Evolutionary conservation across 2,329 filamentous ascomycete species (phyloP).

Genomic region (Aspergillus sp.): DNA sequence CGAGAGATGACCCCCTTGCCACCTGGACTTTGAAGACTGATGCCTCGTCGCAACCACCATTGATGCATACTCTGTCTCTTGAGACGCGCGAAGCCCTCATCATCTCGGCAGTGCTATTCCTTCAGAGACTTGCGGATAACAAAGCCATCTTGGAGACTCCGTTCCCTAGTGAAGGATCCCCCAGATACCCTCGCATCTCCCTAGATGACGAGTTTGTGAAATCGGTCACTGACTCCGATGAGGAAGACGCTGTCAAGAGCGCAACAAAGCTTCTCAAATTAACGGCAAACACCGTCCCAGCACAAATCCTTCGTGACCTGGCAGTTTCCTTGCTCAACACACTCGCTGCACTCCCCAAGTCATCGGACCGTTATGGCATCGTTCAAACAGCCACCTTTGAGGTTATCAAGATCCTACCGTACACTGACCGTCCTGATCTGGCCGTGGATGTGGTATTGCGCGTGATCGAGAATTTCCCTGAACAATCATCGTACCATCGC

Average conservation of each 20-base stretch:
- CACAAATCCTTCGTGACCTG: constrained; percentile 6
- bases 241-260: constrained; percentile 1
- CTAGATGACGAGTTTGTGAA: constrained; percentile 7
- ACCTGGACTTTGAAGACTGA: no score
- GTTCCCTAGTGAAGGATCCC: no score
- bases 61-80: no score
- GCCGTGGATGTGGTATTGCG: constrained; percentile 8
- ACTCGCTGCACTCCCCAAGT: not conserved
- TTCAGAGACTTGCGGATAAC: no score
- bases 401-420: constrained; percentile 8
- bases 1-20: no score
- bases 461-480: constrained; percentile 7
- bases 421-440: constrained; percentile 9
- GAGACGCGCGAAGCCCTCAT: no score
- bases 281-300: constrained; percentile 2
- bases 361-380: not conserved
- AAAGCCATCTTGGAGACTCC: no score
- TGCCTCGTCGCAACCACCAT: no score
- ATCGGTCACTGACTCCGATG: not conserved
- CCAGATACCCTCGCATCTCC: not conserved
- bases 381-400: constrained; percentile 2
- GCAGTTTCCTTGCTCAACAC: constrained; percentile 3
- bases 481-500: constrained; percentile 13
- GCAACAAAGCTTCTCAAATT: not conserved
- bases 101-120: no score